Base-by-base conservation (phyloP, 768 basidiomycete genomes). In the Auriscalpium microsporum region DNA sequence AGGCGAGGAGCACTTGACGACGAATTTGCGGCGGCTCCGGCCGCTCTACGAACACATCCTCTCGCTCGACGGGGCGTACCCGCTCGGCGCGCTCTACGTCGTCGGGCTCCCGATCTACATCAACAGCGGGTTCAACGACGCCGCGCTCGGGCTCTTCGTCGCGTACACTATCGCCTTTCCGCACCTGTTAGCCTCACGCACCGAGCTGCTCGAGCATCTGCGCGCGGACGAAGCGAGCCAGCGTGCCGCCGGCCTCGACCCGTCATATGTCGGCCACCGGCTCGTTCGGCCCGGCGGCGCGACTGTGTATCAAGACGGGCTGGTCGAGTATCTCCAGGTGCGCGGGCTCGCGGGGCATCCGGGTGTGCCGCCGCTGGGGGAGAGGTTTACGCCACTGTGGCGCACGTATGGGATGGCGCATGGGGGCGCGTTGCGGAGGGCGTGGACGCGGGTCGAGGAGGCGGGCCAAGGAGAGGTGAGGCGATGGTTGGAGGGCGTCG, bases 1-100 rank as follows among this genome's bases (percentile, higher is more conserved):
- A 28, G 28, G 28, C 11, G 71, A 72, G 19, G 42, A 11, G 11
- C 48, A 48, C 38, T 71, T 83, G 34, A 71, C 73, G 14, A 77
- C 72, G 34, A 84, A 83, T 66, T 61, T 72, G 19, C 71, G 71
- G 0, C 81, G 83, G 61, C 73, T 84, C 40, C 79, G 78, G 63
- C 81, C 83, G 2, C 65, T 83, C 7, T 72, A 79, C 62, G 64
- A 68, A 28, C 78, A 81, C 64, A 75, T 82, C 21, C 74, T 85
- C 58, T 78, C 77, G 14, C 66, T 82, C 44, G 72, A 73, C n/a
- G 62, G 73, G 6, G 63, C 66, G 8, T 68, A 78, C 52, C 81
- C 81, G 1, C 64, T 72, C 2, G 79, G 73, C 37, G 78, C 80
- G 16, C 74, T 83, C 28, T 72, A 78, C 4, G 80, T 83, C 64